A percentile compares a stretch with the other conserved stretches of the same genome.
phyloP scores from a whole-genome alignment of 139 green algal species.

The Chloropicon primus region DNA sequence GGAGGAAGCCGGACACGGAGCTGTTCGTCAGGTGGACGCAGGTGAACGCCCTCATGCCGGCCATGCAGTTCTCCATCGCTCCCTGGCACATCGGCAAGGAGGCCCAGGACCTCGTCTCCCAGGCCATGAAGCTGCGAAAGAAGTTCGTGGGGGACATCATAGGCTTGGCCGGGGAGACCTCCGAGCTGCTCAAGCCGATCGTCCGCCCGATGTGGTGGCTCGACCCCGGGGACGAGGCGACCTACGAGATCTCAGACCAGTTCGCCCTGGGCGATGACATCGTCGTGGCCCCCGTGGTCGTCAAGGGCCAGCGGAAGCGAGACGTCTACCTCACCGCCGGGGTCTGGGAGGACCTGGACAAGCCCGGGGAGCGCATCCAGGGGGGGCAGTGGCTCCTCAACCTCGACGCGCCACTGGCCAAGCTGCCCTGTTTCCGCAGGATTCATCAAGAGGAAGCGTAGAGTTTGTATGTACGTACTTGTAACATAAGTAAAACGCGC shows the following conservation, averaged over 20 bases:
- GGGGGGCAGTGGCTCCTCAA: conserved; percentile 32
- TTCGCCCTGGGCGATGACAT: conserved; percentile 36
- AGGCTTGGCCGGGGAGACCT: conserved; percentile 21
- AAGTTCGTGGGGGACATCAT: conserved; percentile 14
- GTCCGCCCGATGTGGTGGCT: conserved; percentile 51
- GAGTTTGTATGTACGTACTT: no score
- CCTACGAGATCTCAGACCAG: conserved; percentile 43
- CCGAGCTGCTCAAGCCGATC: conserved; percentile 33
- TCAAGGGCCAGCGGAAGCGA: conserved; percentile 23
- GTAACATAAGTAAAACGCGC: no score
- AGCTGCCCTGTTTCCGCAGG: conserved; percentile 31
- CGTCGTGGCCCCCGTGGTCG: conserved; percentile 46
- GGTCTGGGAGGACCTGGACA: conserved; percentile 15
- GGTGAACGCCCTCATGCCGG: conserved; percentile 46
- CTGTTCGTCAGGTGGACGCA: conserved; percentile 51
- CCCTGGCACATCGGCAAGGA: conserved; percentile 38
- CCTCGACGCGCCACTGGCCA: conserved; percentile 30
- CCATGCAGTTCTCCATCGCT: conserved; percentile 50
- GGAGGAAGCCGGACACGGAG: conserved; percentile 27
- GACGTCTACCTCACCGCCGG: conserved; percentile 43
- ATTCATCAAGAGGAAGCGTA: neutral
- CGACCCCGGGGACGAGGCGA: conserved; percentile 34
- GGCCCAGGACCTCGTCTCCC: conserved; percentile 17
- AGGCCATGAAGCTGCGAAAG: conserved; percentile 14
- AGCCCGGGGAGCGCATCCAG: conserved; percentile 18